phyloP scores from a whole-genome alignment of 1,284 basidiomycete genomes.

The Amanita bisporigera region DNA sequence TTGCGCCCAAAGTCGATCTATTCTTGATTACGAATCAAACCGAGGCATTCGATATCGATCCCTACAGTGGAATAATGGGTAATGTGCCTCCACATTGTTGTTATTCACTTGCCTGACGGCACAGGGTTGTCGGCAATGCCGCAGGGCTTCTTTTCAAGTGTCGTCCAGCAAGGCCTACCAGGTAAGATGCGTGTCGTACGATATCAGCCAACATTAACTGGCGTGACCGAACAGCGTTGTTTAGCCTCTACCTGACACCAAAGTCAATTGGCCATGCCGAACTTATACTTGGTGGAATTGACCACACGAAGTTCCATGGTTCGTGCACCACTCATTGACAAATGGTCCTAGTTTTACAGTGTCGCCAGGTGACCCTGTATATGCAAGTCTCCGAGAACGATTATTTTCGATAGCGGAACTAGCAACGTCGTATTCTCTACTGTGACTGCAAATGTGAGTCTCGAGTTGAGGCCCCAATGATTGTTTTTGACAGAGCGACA shows the following conservation, averaged over 20 bases:
- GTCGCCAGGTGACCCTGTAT: conserved; percentile 49
- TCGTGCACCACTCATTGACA: no score
- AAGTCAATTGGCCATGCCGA: conserved; percentile 56
- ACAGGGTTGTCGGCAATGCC: conserved; percentile 55
- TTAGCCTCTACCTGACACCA: conserved; percentile 59
- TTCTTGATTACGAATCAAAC: conserved; percentile 44
- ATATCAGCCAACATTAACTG: background rate
- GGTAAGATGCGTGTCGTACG: conserved; percentile 37
- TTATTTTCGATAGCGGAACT: conserved; percentile 65
- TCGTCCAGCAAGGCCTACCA: conserved; percentile 55
- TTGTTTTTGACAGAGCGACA: conserved; percentile 6
- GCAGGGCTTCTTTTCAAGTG: conserved; percentile 54
- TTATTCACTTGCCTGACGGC: conserved; percentile 3
- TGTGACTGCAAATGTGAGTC: conserved; percentile 7
- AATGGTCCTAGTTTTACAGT: background rate
- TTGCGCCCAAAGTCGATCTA: no score
- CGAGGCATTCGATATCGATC: conserved; percentile 15
- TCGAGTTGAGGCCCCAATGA: background rate
- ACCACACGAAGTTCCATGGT: conserved; percentile 54
- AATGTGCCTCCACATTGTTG: background rate
- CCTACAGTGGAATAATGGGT: conserved; percentile 59
- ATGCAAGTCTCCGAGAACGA: conserved; percentile 49
- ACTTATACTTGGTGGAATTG: conserved; percentile 52
- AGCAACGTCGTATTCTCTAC: conserved; percentile 53
- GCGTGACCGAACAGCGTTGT: conserved; percentile 47